Percentiles rank a stretch among this genome's conserved stretches.
Evolutionary conservation across 1,139 yeast genomes (phyloP).

Genomic region (Magnusiomyces fungicola): DNA sequence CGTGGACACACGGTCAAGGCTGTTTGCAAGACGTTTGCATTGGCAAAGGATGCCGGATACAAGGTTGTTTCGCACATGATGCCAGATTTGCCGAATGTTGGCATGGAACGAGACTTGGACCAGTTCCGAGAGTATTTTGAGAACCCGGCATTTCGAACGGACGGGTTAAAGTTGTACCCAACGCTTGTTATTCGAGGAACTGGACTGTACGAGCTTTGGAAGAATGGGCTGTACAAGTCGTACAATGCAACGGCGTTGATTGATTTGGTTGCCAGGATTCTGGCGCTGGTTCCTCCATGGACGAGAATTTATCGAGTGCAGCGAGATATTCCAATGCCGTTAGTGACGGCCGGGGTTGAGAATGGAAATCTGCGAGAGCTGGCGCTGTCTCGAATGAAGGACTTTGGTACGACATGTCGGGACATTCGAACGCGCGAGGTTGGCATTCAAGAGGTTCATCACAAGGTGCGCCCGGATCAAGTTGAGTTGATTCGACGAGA

Average conservation of each 20-base stretch:
- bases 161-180: conserved; percentile 91
- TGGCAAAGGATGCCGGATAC: conserved; percentile 96
- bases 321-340: conserved; percentile 98
- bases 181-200: conserved; percentile 97
- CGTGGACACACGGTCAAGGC: conserved; percentile 97
- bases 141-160: conserved; percentile 94
- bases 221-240: conserved; percentile 87
- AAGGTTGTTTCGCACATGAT: conserved; percentile 98
- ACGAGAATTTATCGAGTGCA: conserved; percentile 97
- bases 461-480: conserved; percentile 94
- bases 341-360: conserved; percentile 96
- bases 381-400: conserved; percentile 96
- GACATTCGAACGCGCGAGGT: conserved; percentile 99
- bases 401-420: conserved; percentile 91
- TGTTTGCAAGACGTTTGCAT: conserved; percentile 91
- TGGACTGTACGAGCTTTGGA: conserved; percentile 95
- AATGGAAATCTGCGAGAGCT: conserved; percentile 94
- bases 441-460: conserved; percentile 97
- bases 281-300: conserved; percentile 99
- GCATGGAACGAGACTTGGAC: conserved; percentile 95
- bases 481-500: conserved; percentile 94
- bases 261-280: conserved; percentile 88
- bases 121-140: conserved; percentile 96
- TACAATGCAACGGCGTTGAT: conserved; percentile 92
- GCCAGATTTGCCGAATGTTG: conserved; percentile 99